A percentile compares a stretch with the other conserved stretches of the same genome.
phyloP scores from a whole-genome alignment of 768 basidiomycete genomes.

The Pleurotus ostreatus region DNA sequence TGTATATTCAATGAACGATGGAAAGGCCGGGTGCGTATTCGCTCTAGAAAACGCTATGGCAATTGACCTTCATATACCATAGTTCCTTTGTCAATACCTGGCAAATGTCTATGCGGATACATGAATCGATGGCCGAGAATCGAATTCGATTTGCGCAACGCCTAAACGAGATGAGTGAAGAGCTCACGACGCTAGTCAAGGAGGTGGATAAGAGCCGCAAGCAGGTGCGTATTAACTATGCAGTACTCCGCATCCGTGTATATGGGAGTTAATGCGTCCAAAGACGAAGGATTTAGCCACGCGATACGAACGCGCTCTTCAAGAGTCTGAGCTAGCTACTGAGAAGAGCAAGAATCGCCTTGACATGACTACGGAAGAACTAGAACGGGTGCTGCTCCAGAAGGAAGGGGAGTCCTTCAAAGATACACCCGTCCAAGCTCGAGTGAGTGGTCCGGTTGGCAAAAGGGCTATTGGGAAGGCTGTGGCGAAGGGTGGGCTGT shows the following conservation, averaged over 20 bases:
- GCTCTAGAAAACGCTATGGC: background rate
- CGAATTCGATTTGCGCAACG: conserved; percentile 80
- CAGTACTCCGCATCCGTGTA: background rate
- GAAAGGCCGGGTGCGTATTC: conserved; percentile 83
- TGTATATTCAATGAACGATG: conserved; percentile 80
- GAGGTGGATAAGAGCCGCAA: conserved; percentile 96
- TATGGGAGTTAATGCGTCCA: background rate
- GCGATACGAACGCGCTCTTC: conserved; percentile 82
- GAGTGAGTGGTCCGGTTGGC: conserved; percentile 53
- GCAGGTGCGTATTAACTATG: conserved; percentile 42
- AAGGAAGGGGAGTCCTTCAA: conserved; percentile 94
- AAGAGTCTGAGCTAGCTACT: conserved; percentile 81
- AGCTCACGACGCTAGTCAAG: conserved; percentile 75
- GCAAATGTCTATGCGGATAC: conserved; percentile 82
- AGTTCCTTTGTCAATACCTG: conserved; percentile 78
- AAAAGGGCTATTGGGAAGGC: conserved; percentile 89
- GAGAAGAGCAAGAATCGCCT: conserved; percentile 88
- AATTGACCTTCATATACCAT: conserved; percentile 10
- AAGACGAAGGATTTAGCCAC: conserved; percentile 90
- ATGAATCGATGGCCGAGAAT: conserved; percentile 89
- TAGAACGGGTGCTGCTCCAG: conserved; percentile 86
- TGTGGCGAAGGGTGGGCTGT: conserved; percentile 83
- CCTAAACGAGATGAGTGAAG: conserved; percentile 96
- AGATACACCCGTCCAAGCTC: conserved; percentile 68
- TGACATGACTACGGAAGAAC: conserved; percentile 88